Conservation (phyloP, 139 green algal species). For the Chlamydomonas sp. region DNA sequence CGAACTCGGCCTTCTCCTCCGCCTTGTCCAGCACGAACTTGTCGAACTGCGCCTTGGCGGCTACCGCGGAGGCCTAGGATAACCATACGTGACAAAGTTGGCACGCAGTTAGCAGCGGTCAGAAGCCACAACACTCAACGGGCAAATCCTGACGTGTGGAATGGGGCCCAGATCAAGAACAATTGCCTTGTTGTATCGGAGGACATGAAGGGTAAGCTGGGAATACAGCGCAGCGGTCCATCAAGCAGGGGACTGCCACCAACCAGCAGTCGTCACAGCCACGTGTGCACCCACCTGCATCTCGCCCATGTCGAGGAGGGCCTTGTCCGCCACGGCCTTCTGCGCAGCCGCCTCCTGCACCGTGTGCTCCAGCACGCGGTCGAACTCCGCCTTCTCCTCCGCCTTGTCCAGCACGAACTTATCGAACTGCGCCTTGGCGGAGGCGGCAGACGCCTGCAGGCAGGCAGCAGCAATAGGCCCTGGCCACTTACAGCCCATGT, state of each 20-base stretch:
- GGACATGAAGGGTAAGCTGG: too few relatives aligned
- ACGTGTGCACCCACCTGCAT: background rate
- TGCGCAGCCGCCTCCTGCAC: background rate
- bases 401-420: constrained; percentile 30
- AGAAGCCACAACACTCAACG: background rate
- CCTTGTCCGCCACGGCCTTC: constrained; percentile 33
- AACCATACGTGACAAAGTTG: too few relatives aligned
- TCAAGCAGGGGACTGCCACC: background rate
- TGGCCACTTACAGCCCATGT: too few relatives aligned
- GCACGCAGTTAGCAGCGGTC: too few relatives aligned
- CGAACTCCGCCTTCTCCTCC: constrained; percentile 30
- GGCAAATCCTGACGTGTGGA: background rate
- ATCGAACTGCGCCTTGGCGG: constrained; percentile 36
- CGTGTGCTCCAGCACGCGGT: constrained; percentile 14
- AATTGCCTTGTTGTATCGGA: too few relatives aligned
- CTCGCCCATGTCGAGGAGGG: constrained; percentile 23
- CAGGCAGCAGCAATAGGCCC: too few relatives aligned
- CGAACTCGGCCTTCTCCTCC: constrained; percentile 39
- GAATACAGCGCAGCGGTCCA: too few relatives aligned
- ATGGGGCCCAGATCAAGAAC: too few relatives aligned
- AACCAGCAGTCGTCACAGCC: background rate
- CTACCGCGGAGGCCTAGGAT: background rate
- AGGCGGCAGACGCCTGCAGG: background rate
- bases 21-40: constrained; percentile 35
- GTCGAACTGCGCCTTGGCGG: constrained; percentile 24